Percentiles rank a stretch among this genome's conserved stretches.
phyloP scores from a whole-genome alignment of 2,329 filamentous ascomycete species.

The Rugonectria rugulosa region DNA sequence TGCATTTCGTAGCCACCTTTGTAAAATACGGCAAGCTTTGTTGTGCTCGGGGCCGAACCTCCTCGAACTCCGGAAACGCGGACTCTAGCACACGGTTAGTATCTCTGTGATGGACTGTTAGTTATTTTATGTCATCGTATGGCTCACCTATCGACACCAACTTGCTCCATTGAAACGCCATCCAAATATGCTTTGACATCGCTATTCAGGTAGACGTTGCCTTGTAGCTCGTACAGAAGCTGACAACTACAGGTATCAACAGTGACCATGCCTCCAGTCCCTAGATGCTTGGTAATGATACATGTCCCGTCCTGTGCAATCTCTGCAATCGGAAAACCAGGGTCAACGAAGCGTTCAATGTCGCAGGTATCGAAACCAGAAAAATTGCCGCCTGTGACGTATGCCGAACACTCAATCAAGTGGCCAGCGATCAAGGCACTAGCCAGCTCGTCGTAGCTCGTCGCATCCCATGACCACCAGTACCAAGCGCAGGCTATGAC shows the following conservation, averaged over 20 bases:
- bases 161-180: constrained; percentile 47
- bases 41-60: constrained; percentile 47
- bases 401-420: no score
- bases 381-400: neutral
- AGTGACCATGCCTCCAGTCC: constrained; percentile 49
- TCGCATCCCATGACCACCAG: constrained; percentile 58
- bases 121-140: no score
- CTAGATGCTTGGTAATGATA: constrained; percentile 57
- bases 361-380: no score
- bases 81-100: constrained; percentile 25
- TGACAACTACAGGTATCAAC: constrained; percentile 43
- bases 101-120: no score
- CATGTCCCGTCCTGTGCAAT: constrained; percentile 53
- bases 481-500: constrained; percentile 61
- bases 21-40: constrained; percentile 50
- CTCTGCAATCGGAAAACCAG: constrained; percentile 58
- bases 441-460: constrained; percentile 55
- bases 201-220: constrained; percentile 49
- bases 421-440: constrained; percentile 36
- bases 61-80: constrained; percentile 48
- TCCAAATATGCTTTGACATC: constrained; percentile 50
- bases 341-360: no score
- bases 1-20: constrained; percentile 49
- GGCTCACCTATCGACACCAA: constrained; percentile 2
- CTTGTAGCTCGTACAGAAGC: constrained; percentile 53